phyloP scores from a whole-genome alignment of 495 filamentous ascomycete species.

The Extremus antarcticus region DNA sequence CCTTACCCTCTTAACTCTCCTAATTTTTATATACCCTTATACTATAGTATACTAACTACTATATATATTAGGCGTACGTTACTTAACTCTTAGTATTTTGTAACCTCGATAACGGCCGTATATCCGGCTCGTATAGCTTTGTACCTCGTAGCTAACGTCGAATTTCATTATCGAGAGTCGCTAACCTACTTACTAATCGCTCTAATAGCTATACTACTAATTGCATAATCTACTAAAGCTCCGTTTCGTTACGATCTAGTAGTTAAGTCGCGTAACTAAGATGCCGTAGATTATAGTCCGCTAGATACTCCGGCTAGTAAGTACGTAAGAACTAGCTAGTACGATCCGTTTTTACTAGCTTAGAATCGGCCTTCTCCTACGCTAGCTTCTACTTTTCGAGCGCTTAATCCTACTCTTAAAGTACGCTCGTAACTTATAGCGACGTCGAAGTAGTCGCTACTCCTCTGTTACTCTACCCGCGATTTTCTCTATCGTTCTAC shows the following conservation, averaged over 20 bases:
- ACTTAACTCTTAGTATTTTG: not conserved
- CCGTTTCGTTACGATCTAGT: slow-evolving; percentile 2
- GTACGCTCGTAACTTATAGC: too few relatives aligned
- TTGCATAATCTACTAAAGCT: too few relatives aligned
- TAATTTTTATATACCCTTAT: not conserved
- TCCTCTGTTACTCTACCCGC: too few relatives aligned
- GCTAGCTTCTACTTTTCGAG: not conserved
- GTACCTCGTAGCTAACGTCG: not conserved
- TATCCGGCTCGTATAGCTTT: not conserved
- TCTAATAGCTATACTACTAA: not conserved
- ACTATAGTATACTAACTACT: not conserved
- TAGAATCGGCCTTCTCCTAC: not conserved
- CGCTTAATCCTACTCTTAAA: not conserved
- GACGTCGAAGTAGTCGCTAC: too few relatives aligned
- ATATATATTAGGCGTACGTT: not conserved
- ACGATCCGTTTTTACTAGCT: slow-evolving; percentile 2
- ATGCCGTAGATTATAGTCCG: not conserved
- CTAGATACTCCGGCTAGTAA: slow-evolving; percentile 3
- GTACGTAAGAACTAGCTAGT: slow-evolving; percentile 2
- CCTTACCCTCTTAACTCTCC: too few relatives aligned
- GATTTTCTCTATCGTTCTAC: too few relatives aligned
- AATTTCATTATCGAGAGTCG: not conserved
- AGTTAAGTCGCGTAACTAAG: not conserved
- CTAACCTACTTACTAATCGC: not conserved
- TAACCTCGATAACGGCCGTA: not conserved